Percentiles rank a stretch among this genome's conserved stretches.
These are phyloP conservation scores for Talaromyces sp. DNA, from an alignment of 2,329 filamentous ascomycete species.

Conservation along the genomic window DNA sequence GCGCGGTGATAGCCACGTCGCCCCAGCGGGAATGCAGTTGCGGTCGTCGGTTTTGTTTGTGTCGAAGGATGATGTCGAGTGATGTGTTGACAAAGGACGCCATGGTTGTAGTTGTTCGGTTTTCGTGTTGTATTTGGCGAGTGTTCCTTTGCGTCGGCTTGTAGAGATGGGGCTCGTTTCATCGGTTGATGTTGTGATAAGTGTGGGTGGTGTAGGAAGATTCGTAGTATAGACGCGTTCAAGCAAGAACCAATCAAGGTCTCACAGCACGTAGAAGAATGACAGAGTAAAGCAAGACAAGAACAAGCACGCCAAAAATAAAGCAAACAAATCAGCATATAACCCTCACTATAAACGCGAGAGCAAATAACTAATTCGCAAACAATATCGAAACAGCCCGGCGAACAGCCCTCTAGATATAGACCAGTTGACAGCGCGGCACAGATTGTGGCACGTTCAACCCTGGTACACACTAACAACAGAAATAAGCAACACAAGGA, in stretches of 20 bases:
- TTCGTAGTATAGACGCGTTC: background rate
- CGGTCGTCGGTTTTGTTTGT: constrained; percentile 15
- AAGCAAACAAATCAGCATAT: background rate
- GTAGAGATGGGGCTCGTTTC: background rate
- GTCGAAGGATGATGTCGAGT: constrained; percentile 25
- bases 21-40: constrained; percentile 35
- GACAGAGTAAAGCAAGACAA: background rate
- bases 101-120: constrained; percentile 15
- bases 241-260: background rate
- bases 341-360: background rate
- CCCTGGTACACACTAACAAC: background rate
- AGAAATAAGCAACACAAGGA: background rate
- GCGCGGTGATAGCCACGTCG: constrained; percentile 31
- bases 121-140: background rate
- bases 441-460: background rate
- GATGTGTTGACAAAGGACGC: constrained; percentile 23
- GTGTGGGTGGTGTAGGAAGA: background rate
- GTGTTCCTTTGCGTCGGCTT: background rate
- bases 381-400: background rate
- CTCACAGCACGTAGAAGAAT: background rate
- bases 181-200: background rate
- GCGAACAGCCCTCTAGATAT: background rate
- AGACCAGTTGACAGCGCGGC: background rate
- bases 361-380: background rate
- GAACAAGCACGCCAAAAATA: background rate